Percentiles rank a stretch among this genome's conserved stretches.
Evolutionary conservation across 129 eudicot genomes (phyloP).

Genomic region (Logfia minima): DNA sequence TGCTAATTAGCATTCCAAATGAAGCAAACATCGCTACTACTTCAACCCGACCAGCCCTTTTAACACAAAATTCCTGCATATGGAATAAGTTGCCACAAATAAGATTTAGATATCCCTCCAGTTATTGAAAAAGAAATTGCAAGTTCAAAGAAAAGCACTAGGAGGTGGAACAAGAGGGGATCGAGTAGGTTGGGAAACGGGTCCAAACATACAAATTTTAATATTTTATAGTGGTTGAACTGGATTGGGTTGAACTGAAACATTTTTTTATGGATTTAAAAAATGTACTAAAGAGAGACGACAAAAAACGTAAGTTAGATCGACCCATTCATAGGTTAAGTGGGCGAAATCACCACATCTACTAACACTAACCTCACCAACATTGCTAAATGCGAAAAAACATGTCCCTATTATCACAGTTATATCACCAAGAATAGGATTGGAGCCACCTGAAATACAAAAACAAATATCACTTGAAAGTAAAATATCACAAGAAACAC

Average conservation of each 20-base stretch:
- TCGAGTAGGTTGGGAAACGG: not conserved
- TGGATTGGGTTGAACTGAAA: not conserved
- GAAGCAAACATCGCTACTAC: conserved; percentile 73
- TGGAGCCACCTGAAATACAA: conserved; percentile 67
- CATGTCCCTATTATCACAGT: conserved; percentile 71
- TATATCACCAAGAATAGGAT: conserved; percentile 76
- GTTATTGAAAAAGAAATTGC: not conserved
- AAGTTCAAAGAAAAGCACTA: not conserved
- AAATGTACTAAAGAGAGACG: too few species aligned
- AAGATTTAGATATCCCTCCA: not conserved
- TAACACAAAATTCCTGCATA: conserved; percentile 75
- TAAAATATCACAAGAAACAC: not conserved
- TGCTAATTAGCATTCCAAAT: conserved; percentile 68
- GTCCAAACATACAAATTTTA: not conserved
- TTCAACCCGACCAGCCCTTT: conserved; percentile 70
- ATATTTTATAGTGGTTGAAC: not conserved
- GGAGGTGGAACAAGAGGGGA: not conserved
- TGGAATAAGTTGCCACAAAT: not conserved
- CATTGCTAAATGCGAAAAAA: conserved; percentile 69
- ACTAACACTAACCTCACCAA: conserved; percentile 66
- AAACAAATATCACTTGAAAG: conserved; percentile 14
- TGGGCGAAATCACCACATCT: not conserved
- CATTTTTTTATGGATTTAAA: not conserved
- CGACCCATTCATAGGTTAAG: not conserved
- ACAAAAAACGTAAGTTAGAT: not conserved